Base-by-base conservation (phyloP, 352 stramenopile genomes). In the Pythium dissimile region DNA sequence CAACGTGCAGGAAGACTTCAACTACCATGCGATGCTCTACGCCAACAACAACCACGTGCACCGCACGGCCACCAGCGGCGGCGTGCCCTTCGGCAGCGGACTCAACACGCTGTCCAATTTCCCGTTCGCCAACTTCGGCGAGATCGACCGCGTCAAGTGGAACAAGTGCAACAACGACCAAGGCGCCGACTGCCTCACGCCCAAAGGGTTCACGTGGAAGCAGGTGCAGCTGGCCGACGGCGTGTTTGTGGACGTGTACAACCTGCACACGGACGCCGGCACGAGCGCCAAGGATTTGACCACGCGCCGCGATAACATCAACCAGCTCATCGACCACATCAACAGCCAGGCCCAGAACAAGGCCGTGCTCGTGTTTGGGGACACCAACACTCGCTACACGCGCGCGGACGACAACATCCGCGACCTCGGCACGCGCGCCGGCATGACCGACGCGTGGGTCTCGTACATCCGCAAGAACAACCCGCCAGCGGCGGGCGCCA, bases 331-430 rank as follows among this genome's bases (percentile, higher is more conserved):
- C 5, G 73, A 72, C 8, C 77, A 72, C 54, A 73, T 77, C 18
- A 54, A 53, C 7, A 50, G 57, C 15, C 71, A 77, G 44, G 79
- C 70, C 5, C 71, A 66, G 45, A 64, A 69, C 38, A 64, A 74
- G 35, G 67, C 70, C 0, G 65, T 79, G 6, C 56, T 82, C 34
- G 61, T 82, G 34, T 77, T 82, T 67, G 70, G 73, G 16, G 73
- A 82, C 48, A 82, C 70, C 39, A 79, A 79, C 62, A 82, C 72
- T 16, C 62, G 68, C 24, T 82, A 77, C 59, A 82, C 72, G 11
- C 72, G 72, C 21, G 24, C 56, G 9, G 56, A 45, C 12, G 72
- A 81, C 61, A 75, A 64, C 18, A 77, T 81, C 47, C 43, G 38
- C 24, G 52, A 71, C 55, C 67, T 82, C 20, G 59, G 67, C 12